Evolutionary conservation across 2,329 filamentous ascomycete genomes (phyloP).

Genomic region (Fusarium zealandicum): DNA sequence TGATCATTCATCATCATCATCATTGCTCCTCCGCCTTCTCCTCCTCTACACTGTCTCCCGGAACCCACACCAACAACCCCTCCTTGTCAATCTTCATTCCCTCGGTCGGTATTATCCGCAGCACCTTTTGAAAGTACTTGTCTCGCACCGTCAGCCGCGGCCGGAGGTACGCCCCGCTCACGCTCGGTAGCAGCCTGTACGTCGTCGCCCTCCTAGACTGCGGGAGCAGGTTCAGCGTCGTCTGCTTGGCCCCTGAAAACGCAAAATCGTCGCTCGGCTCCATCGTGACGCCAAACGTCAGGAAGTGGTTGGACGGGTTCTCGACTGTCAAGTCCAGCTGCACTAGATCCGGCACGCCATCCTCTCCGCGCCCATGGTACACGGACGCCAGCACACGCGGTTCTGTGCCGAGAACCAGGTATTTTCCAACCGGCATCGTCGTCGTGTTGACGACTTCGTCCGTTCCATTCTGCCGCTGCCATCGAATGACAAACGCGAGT

Average conservation of each 20-base stretch:
- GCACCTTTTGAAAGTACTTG: slow-evolving; percentile 90
- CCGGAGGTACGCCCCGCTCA: slow-evolving; percentile 70
- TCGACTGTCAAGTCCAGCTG: slow-evolving; percentile 74
- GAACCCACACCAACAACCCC: slow-evolving; percentile 69
- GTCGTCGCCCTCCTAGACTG: slow-evolving; percentile 76
- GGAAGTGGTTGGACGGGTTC: slow-evolving; percentile 92
- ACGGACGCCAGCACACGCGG: slow-evolving; percentile 79
- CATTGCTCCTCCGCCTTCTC: slow-evolving; percentile 16
- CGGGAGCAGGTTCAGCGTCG: slow-evolving; percentile 81
- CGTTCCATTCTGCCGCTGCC: slow-evolving; percentile 65
- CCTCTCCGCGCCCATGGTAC: slow-evolving; percentile 49
- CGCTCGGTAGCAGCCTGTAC: slow-evolving; percentile 76
- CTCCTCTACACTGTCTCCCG: slow-evolving; percentile 42
- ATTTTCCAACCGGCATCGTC: slow-evolving; percentile 77
- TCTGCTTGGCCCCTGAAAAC: slow-evolving; percentile 87
- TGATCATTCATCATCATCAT: slow-evolving; percentile 16
- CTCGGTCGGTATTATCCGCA: slow-evolving; percentile 81
- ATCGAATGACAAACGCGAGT: slow-evolving; percentile 76
- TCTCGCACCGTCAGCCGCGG: slow-evolving; percentile 82
- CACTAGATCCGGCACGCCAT: slow-evolving; percentile 47
- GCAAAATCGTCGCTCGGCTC: slow-evolving; percentile 92
- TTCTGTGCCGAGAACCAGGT: slow-evolving; percentile 82
- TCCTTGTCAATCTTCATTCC: slow-evolving; percentile 72
- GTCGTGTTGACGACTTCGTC: slow-evolving; percentile 63
- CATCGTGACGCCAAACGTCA: slow-evolving; percentile 92